Evolutionary conservation across 2,329 filamentous ascomycete species (phyloP), one percentile per base, ranked within the genome.

Genomic region (Ophiostoma quercus): DNA sequence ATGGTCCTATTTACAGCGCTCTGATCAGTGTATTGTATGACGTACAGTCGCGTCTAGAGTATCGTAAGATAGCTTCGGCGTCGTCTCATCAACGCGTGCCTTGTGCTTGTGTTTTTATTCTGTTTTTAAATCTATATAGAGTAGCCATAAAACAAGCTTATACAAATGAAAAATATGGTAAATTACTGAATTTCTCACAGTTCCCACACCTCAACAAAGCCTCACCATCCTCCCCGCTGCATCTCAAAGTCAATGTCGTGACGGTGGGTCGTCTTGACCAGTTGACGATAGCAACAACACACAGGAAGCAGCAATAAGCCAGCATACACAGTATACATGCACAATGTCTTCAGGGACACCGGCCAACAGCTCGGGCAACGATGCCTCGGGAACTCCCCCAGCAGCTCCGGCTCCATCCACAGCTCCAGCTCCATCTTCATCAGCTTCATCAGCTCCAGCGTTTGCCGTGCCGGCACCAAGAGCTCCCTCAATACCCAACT

Each of bases 401-500:
- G 25, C 41, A 43, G 14, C 41, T 43, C 16, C 41, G 14, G 25
- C 54, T 12, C 22, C 37, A 41, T 34, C 63, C 6, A 2, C 39
- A 66, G 16, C 39, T 4, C 19, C 39, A 8, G 25, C 37, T 14
- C 39, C 43, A 67, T 5, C 37, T 8, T 19, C 43, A 19, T 7
- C 41, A n/a, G 32, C 63, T 12, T 14, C 66, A 14, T 32, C 67
- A 0, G 16, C 68, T 5, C 4, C 72, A 4, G 3, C 62, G 2
- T 11, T 67, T 3, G 16, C 67, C 71, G 94, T 94, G 90, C 85
- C 90, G 66, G 86, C 88, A 39, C 82, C 88, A 57, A 62, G 22
- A 19, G 62, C 62, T 19, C 19, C 62, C 1, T 85, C 89, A 32
- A 96, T 97, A 65, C 92, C 93, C 2, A 94, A 96, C 76, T 85